These are phyloP conservation scores for Tetrastigma voinierianum DNA, from an alignment of 164 flowering plant genomes.

Conservation along the genomic window DNA sequence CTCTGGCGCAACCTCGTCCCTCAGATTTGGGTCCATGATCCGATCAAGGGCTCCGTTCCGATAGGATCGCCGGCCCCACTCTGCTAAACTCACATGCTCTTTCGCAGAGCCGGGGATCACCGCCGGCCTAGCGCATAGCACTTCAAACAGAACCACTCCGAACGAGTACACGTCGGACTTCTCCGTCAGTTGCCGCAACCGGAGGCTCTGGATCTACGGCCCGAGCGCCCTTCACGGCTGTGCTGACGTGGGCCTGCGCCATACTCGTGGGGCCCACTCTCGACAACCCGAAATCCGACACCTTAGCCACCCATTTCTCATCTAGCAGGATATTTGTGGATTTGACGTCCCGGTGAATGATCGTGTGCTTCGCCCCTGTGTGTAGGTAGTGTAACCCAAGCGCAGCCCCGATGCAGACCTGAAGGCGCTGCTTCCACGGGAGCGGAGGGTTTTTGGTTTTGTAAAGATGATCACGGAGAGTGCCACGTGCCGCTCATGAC, in stretches of 20 bases:
- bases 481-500: slow-evolving; percentile 30
- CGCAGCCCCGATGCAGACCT: slow-evolving; percentile 36
- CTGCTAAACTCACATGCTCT: slow-evolving; percentile 20
- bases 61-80: slow-evolving; percentile 32
- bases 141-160: slow-evolving; percentile 34
- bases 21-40: slow-evolving; percentile 35
- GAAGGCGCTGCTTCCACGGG: slow-evolving; percentile 32
- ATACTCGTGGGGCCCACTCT: slow-evolving; percentile 12
- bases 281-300: slow-evolving; percentile 41
- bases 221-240: slow-evolving; percentile 30
- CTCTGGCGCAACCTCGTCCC: slow-evolving; percentile 29
- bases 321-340: slow-evolving; percentile 35
- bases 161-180: slow-evolving; percentile 40
- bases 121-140: slow-evolving; percentile 23
- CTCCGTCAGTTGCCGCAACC: slow-evolving; percentile 16
- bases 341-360: slow-evolving; percentile 40
- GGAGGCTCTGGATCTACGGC: slow-evolving; percentile 24
- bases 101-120: not conserved
- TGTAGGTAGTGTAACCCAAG: slow-evolving; percentile 36
- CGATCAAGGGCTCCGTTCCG: slow-evolving; percentile 25
- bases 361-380: slow-evolving; percentile 23
- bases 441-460: slow-evolving; percentile 19
- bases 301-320: slow-evolving; percentile 35
- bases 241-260: slow-evolving; percentile 21
- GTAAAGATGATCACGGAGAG: slow-evolving; percentile 33